A percentile compares a stretch with the other conserved stretches of the same genome.
These are phyloP conservation scores for Chlorella sp. DNA, from an alignment of 139 green algal genomes.

Conservation along the genomic window DNA sequence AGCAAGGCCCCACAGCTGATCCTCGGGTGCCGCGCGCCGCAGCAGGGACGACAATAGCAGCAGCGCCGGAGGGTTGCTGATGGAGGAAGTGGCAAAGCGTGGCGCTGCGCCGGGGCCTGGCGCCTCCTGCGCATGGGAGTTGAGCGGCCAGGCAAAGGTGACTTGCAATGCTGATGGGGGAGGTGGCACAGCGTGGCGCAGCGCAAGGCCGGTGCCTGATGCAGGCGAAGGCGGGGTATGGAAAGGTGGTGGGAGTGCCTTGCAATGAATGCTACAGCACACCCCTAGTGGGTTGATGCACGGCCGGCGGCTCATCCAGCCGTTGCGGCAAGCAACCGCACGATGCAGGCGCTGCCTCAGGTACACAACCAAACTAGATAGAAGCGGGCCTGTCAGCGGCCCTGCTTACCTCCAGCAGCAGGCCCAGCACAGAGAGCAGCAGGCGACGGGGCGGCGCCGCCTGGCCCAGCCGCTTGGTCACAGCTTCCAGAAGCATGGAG, in stretches of 20 bases:
- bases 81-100: constrained; percentile 3
- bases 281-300: not conserved
- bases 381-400: not conserved
- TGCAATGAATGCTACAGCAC: no score
- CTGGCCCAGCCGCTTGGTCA: constrained; percentile 11
- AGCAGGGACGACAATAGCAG: constrained; percentile 43
- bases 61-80: constrained; percentile 47
- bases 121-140: not conserved
- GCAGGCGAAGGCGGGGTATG: not conserved
- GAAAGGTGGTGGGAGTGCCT: not conserved
- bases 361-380: not conserved
- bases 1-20: constrained; percentile 45
- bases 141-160: not conserved
- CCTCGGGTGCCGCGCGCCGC: not conserved
- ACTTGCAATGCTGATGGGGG: no score
- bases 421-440: constrained; percentile 26
- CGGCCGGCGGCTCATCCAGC: no score
- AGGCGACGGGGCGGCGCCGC: constrained; percentile 14
- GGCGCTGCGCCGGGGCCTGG: not conserved
- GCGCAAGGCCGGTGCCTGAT: no score
- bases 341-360: not conserved
- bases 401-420: constrained; percentile 43
- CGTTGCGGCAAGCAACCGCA: not conserved
- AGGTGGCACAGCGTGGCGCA: no score
- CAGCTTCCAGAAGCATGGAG: constrained; percentile 30